These are phyloP conservation scores for Castanea sativa DNA, from an alignment of 306 rosid species.

Conservation along the genomic window DNA sequence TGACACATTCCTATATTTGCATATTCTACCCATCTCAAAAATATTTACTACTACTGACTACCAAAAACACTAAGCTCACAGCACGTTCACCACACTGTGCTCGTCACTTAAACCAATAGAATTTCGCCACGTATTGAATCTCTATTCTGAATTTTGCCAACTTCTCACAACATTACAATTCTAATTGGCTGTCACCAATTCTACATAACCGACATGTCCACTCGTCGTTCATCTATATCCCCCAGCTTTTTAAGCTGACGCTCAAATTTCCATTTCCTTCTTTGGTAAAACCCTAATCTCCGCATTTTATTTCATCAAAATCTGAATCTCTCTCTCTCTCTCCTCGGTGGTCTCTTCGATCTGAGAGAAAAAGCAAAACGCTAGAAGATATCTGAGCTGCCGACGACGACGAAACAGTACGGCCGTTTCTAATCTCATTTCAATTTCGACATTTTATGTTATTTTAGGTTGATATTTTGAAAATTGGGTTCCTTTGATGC, in stretches of 20 bases:
- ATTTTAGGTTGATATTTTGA: neutral
- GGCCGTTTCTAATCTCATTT: constrained; percentile 8
- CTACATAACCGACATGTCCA: neutral
- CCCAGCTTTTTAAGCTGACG: neutral
- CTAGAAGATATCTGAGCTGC: constrained; percentile 23
- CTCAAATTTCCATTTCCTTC: neutral
- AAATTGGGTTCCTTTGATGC: neutral
- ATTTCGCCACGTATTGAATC: constrained; percentile 18
- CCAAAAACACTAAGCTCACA: no score
- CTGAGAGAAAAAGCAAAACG: constrained; percentile 34
- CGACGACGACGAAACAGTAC: constrained; percentile 1
- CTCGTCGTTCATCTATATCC: neutral
- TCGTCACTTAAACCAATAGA: neutral
- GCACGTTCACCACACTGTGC: no score
- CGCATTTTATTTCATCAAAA: constrained; percentile 25
- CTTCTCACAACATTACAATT: neutral
- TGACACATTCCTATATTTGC: no score
- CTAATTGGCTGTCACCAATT: constrained; percentile 29
- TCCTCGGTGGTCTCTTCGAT: constrained; percentile 40
- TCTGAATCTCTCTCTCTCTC: constrained; percentile 11
- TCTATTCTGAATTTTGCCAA: neutral
- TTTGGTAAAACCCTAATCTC: constrained; percentile 55
- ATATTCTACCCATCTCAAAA: no score
- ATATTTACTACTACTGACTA: no score
- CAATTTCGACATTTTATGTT: neutral